Percentiles rank a stretch among this genome's conserved stretches.
These are phyloP conservation scores for Botrytis squamosa DNA, from an alignment of 2,329 filamentous ascomycete species.

Conservation along the genomic window DNA sequence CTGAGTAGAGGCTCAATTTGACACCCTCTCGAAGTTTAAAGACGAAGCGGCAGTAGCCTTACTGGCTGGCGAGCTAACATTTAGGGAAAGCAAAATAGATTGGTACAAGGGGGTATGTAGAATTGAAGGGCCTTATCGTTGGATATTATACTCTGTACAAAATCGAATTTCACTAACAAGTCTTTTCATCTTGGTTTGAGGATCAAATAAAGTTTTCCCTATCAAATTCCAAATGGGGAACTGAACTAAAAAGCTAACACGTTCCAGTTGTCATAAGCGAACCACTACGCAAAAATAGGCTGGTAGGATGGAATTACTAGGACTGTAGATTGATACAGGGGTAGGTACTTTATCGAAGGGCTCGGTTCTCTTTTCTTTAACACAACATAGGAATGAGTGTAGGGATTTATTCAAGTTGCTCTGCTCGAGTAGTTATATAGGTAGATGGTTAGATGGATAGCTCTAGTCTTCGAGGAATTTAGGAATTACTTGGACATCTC, in stretches of 20 bases:
- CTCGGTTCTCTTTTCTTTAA: neutral
- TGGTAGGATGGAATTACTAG: neutral
- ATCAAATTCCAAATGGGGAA: neutral
- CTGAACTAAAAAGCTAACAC: neutral
- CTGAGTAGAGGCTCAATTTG: neutral
- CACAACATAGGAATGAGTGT: neutral
- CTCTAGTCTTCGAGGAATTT: neutral
- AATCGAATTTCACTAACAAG: neutral
- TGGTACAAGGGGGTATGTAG: neutral
- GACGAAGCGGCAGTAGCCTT: neutral
- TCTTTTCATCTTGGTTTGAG: neutral
- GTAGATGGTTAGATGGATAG: neutral
- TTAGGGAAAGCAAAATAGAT: neutral
- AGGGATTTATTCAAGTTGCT: neutral
- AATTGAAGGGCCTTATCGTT: neutral
- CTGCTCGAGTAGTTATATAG: neutral
- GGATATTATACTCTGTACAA: neutral
- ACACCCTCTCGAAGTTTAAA: neutral
- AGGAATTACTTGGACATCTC: neutral
- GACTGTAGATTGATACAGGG: neutral
- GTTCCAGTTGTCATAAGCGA: neutral
- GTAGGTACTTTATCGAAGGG: neutral
- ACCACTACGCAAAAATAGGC: neutral
- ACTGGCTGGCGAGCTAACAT: neutral
- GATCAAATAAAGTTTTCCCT: slow-evolving; percentile 3